A percentile compares a stretch with the other conserved stretches of the same genome.
Evolutionary conservation across 148 eudicot genomes (phyloP).

Genomic region (Polygonum aviculare): DNA sequence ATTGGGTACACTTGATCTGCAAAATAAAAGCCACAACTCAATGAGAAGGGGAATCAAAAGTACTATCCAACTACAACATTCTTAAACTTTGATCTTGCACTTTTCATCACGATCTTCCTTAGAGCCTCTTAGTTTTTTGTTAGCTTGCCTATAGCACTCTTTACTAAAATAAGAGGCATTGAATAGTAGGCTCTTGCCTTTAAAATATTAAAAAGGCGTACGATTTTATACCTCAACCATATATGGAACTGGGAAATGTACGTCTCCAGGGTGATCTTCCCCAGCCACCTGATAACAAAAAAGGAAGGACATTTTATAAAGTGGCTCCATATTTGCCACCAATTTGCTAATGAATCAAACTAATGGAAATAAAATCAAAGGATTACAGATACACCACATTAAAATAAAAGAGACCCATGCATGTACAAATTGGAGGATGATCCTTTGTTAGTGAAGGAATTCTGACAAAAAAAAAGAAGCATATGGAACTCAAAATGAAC

Average conservation of each 20-base stretch:
- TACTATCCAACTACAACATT: not conserved
- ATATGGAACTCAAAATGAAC: not conserved
- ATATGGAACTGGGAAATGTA: conserved; percentile 97
- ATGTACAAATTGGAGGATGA: not conserved
- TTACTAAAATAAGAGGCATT: not conserved
- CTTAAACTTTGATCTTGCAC: not conserved
- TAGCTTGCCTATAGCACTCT: not conserved
- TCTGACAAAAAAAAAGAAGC: not conserved
- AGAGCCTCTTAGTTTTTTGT: not conserved
- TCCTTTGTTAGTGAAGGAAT: not conserved
- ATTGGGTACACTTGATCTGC: conserved; percentile 78
- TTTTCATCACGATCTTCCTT: not conserved
- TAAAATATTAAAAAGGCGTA: not conserved
- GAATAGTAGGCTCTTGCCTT: not conserved
- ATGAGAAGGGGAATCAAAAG: not conserved
- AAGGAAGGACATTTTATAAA: conserved; percentile 11
- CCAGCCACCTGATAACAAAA: conserved; percentile 75
- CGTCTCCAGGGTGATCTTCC: conserved; percentile 92
- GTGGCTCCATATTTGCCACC: not conserved
- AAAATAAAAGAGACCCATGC: not conserved
- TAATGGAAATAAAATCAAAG: not conserved
- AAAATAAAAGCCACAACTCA: conserved; percentile 9
- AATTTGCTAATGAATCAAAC: not conserved
- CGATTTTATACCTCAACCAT: conserved; percentile 67
- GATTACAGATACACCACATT: not conserved